Percentiles rank a stretch among this genome's conserved stretches.
These are phyloP conservation scores for Dioscorea zingiberensis DNA, from an alignment of 106 monocot genomes.

Conservation along the genomic window DNA sequence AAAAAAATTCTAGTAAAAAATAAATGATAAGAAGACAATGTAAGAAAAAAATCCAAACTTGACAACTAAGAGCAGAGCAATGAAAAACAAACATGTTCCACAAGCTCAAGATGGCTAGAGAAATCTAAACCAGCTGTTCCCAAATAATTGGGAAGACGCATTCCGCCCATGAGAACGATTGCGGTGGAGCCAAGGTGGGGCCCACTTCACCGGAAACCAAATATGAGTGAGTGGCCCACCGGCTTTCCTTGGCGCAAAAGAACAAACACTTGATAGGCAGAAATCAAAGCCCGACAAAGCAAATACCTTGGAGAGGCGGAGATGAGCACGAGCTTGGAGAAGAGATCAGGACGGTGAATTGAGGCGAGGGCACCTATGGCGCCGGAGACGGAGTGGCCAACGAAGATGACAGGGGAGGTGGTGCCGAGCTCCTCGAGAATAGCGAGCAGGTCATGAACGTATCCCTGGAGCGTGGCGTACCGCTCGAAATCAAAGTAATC, in stretches of 20 bases:
- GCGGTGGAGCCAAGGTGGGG: too few relatives aligned
- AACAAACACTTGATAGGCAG: neutral
- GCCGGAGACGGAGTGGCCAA: slow-evolving; percentile 94
- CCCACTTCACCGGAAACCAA: too few relatives aligned
- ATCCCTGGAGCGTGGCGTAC: slow-evolving; percentile 81
- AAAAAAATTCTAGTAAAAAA: too few relatives aligned
- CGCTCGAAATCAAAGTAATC: slow-evolving; percentile 99
- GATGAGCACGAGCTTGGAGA: slow-evolving; percentile 83
- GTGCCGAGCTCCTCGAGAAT: slow-evolving; percentile 37
- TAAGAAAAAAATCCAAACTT: neutral
- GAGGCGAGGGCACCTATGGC: slow-evolving; percentile 77
- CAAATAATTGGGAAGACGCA: too few relatives aligned
- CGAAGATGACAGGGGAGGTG: slow-evolving; percentile 74
- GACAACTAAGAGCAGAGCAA: too few relatives aligned
- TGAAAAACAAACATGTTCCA: too few relatives aligned
- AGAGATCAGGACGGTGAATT: slow-evolving; percentile 82
- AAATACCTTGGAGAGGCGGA: slow-evolving; percentile 76
- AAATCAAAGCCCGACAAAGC: neutral
- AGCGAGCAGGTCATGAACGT: slow-evolving; percentile 82
- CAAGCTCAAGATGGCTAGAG: too few relatives aligned
- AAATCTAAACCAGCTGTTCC: too few relatives aligned
- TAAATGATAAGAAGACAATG: too few relatives aligned
- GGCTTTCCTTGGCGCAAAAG: neutral
- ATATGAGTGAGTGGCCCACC: too few relatives aligned
- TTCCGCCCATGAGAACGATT: too few relatives aligned